A percentile compares a stretch with the other conserved stretches of the same genome.
These are phyloP conservation scores for Yamadazyma membranifaciens DNA, from an alignment of 1,139 yeast genomes.

Conservation along the genomic window DNA sequence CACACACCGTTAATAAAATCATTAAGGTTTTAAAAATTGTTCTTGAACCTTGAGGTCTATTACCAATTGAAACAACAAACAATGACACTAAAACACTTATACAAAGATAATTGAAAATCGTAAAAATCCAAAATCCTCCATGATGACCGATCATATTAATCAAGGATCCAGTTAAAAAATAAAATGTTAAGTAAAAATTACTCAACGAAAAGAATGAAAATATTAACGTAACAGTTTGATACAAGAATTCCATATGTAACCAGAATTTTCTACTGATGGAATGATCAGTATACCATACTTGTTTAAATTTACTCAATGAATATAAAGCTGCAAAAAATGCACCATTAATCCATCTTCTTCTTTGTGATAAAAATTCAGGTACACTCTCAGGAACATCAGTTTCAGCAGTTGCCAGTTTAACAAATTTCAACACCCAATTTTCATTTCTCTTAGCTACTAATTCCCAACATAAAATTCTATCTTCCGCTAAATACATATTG, in stretches of 20 bases:
- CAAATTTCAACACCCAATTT: conserved; percentile 91
- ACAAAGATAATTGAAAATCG: conserved; percentile 79
- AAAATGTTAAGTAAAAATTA: conserved; percentile 86
- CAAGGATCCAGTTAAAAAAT: conserved; percentile 88
- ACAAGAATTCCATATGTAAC: conserved; percentile 78
- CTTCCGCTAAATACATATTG: conserved; percentile 97
- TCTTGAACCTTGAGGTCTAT: conserved; percentile 87
- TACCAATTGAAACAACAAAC: conserved; percentile 91
- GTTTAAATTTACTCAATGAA: conserved; percentile 74
- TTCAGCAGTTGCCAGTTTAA: conserved; percentile 91
- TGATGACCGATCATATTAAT: conserved; percentile 33
- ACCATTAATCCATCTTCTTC: conserved; percentile 98
- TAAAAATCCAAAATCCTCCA: conserved; percentile 79
- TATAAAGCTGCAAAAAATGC: conserved; percentile 95
- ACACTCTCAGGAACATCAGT: conserved; percentile 95
- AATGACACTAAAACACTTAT: conserved; percentile 79
- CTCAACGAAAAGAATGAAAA: conserved; percentile 90
- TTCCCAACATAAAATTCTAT: conserved; percentile 96
- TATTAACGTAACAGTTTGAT: conserved; percentile 71
- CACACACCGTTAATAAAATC: conserved; percentile 70
- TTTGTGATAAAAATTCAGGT: conserved; percentile 88
- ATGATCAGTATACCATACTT: conserved; percentile 87
- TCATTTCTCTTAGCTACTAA: conserved; percentile 83
- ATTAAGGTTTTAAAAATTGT: conserved; percentile 71
- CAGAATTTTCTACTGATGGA: conserved; percentile 71